Percentiles rank a stretch among this genome's conserved stretches.
Evolutionary conservation across 176 grass and related monocot species (phyloP).

Genomic region (Avena atlantica): DNA sequence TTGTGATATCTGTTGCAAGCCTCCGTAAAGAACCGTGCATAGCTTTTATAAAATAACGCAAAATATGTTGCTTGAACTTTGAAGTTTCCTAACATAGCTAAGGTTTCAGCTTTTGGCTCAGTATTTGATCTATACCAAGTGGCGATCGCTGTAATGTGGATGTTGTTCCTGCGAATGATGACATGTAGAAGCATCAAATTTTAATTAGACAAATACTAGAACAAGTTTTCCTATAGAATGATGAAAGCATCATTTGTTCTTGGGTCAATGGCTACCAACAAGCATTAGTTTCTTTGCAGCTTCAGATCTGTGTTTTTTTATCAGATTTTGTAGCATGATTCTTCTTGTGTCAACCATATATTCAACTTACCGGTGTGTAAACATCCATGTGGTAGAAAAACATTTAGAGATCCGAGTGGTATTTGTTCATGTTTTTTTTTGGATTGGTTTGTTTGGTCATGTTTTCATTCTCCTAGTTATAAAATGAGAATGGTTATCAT

Average conservation of each 20-base stretch:
- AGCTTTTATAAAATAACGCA: neutral
- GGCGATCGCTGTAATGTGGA: neutral
- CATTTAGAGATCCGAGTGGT: neutral
- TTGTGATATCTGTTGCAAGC: neutral
- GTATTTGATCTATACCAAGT: neutral
- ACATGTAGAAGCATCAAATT: neutral
- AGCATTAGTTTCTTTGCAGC: no score
- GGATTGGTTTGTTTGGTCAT: no score
- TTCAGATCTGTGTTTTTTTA: no score
- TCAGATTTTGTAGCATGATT: no score
- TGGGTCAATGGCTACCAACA: neutral
- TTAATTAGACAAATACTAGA: neutral
- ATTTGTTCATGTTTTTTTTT: no score
- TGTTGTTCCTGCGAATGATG: neutral
- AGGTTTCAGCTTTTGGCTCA: neutral
- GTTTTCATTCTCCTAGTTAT: no score
- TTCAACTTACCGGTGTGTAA: no score
- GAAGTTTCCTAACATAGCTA: constrained; percentile 3
- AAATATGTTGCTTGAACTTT: neutral
- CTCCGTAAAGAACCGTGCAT: neutral
- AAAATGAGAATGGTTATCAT: no score
- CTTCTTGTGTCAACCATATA: no score
- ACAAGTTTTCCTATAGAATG: neutral
- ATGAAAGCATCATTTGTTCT: neutral
- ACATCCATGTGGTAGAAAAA: no score